Base-by-base conservation (phyloP, 768 basidiomycete species). In the Agrocybe pediades region DNA sequence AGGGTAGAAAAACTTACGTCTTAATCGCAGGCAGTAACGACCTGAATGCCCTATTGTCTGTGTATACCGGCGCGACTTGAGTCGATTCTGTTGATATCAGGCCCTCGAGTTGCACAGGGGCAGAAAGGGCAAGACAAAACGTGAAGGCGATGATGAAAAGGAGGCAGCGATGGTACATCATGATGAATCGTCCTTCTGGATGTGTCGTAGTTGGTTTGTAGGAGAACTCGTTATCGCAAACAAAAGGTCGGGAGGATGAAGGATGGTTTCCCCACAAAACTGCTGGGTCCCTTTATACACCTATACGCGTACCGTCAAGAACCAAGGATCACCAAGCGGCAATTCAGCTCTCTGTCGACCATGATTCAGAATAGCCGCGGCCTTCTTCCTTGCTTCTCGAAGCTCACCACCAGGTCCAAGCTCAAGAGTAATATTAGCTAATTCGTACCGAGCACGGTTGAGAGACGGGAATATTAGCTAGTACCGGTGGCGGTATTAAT, bases 161-260 rank as follows among this genome's bases (percentile, higher is more conserved):
- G 25, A 55, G 27, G 36, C 46, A 53, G 45, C 54, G 54, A 24
- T 55, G 51, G 27, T 51, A 59, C 43, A 57, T 62, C 48, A 48
- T 55, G 44, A 15, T 45, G 53, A 41, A 21, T 6, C 48, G 30
- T 36, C 17, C 39, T 21, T 25, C 41, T 45, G 41, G 46, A 27
- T 13, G n/a, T 41, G 36, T 49, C 21, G 15, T 26, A 21, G 44
- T 52, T 46, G 55, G 21, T 42, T 40, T 47, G 36, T 51, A 51
- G 33, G 33, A 30, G 11, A n/a, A n/a, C n/a, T n/a, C n/a, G n/a
- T n/a, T n/a, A n/a, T n/a, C n/a, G n/a, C n/a, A n/a, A n/a, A n/a
- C n/a, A n/a, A n/a, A n/a, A n/a, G n/a, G n/a, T n/a, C n/a, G n/a
- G n/a, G n/a, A n/a, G n/a, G n/a, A n/a, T 36, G 33, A n/a, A 36